Evolutionary conservation across 441 rosid species (phyloP).

Genomic region (Arabidopsis lyrata): DNA sequence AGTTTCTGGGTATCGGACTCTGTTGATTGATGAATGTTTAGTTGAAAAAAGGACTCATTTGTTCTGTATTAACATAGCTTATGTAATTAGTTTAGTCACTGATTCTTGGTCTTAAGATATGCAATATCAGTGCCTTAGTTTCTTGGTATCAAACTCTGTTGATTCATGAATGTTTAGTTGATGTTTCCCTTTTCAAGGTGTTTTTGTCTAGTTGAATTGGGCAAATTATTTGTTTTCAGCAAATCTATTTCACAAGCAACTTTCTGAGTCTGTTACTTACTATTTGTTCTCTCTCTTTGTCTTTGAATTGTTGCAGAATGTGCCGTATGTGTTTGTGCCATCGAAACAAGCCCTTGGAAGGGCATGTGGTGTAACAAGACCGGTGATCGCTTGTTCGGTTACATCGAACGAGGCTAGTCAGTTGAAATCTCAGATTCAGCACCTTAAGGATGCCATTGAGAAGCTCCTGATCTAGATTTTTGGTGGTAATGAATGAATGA

Average conservation of each 20-base stretch:
- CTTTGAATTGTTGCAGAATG: slow-evolving; percentile 61
- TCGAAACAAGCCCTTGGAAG: slow-evolving; percentile 95
- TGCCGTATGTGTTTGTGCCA: slow-evolving; percentile 95
- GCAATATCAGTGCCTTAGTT: too few relatives aligned
- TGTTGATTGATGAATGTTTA: not conserved
- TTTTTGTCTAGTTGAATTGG: not conserved
- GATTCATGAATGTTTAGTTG: too few relatives aligned
- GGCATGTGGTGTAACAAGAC: slow-evolving; percentile 98
- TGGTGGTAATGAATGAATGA: slow-evolving; percentile 66
- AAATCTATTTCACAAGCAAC: not conserved
- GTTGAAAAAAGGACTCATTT: not conserved
- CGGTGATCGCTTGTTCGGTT: slow-evolving; percentile 91
- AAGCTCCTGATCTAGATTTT: slow-evolving; percentile 79
- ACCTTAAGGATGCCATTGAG: slow-evolving; percentile 95
- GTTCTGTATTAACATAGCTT: not conserved
- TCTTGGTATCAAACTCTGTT: too few relatives aligned
- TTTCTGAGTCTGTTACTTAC: not conserved
- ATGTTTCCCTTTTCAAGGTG: not conserved
- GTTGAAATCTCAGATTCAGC: slow-evolving; percentile 82
- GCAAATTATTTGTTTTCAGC: not conserved
- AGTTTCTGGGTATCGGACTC: not conserved
- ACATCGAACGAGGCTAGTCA: slow-evolving; percentile 89
- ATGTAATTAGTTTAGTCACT: not conserved
- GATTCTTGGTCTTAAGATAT: not conserved
- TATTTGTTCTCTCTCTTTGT: not conserved